Base-by-base conservation (phyloP, 75 land plant species). In the Sequoiadendron giganteum region DNA sequence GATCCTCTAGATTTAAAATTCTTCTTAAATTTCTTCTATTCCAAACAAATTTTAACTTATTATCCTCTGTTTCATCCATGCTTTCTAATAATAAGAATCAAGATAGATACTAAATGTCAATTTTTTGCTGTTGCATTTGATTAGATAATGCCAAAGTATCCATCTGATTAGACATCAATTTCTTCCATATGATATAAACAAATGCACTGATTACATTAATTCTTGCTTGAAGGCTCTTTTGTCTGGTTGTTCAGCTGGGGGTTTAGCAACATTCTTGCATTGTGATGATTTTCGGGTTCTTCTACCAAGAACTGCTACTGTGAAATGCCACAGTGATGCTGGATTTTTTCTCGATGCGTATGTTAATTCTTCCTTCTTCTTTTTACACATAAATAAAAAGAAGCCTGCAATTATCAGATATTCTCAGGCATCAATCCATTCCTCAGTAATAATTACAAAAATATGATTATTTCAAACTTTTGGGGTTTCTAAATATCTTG, bases 181-280 rank as follows among this genome's bases (percentile, higher is more conserved):
- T 42, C 48, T 86, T 39, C 73, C n/a, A 19, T 10, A 28, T 49
- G 18, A 9, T 65, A 34, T 82, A 70, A 9, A 88, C 18, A 21
- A 85, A 25, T 88, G 58, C 72, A 45, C 61, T 18, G 81, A 89
- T 34, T 40, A 61, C 38, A 13, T 0, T 40, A 28, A 40, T 28
- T 83, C 3, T 89, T 65, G n/a, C 10, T 19, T 94, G 40, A 91
- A 97, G 98, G 97, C 96, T 87, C 93, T 97, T 76, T 93, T 97
- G 73, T 93, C 95, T 39, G 98, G 98, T 40, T 97, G 98, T 88
- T 97, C 98, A 38, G 98, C 98, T 86, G 98, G 98, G 2, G 98
- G 97, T 36, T 89, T 97, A 38, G 95, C 98, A 61, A 86, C 96
- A 36, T 93, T 93, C 56, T 78, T 94, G 55, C 96, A 95, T 83